A percentile compares a stretch with the other conserved stretches of the same genome.
phyloP scores from a whole-genome alignment of 2,329 filamentous ascomycete genomes.

The Xylaria sp. region DNA sequence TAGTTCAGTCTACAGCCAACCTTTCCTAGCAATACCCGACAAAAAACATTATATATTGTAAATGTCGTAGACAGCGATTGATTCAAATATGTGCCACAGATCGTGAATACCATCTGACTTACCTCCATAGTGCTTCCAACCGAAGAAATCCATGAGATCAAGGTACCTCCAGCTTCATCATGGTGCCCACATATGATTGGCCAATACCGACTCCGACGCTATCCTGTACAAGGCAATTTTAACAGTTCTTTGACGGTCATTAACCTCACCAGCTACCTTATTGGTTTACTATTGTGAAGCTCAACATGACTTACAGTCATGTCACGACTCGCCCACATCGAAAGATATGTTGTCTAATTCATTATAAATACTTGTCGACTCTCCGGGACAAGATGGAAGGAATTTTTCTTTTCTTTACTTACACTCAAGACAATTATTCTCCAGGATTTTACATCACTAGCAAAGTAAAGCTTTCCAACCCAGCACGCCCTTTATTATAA shows the following conservation, averaged over 20 bases:
- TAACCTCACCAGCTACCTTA: neutral
- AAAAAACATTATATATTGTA: neutral
- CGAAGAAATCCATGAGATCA: neutral
- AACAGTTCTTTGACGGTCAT: too few species aligned
- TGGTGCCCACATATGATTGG: neutral
- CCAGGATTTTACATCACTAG: neutral
- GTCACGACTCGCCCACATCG: slow-evolving; percentile 5
- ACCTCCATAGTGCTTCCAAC: neutral
- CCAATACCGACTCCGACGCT: too few species aligned
- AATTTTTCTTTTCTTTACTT: neutral
- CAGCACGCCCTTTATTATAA: slow-evolving; percentile 8
- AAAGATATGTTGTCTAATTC: neutral
- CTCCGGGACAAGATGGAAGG: neutral
- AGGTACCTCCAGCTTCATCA: neutral
- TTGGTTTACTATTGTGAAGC: neutral
- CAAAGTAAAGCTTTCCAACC: neutral
- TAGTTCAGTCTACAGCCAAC: too few species aligned
- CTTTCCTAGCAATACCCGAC: too few species aligned
- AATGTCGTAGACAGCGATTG: neutral
- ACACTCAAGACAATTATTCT: neutral
- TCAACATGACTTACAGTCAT: too few species aligned
- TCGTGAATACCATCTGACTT: neutral
- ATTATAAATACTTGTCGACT: neutral
- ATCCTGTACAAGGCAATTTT: too few species aligned
- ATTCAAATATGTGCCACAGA: neutral